phyloP scores from a whole-genome alignment of 2,329 filamentous ascomycete species.

The Exophiala calicioides region DNA sequence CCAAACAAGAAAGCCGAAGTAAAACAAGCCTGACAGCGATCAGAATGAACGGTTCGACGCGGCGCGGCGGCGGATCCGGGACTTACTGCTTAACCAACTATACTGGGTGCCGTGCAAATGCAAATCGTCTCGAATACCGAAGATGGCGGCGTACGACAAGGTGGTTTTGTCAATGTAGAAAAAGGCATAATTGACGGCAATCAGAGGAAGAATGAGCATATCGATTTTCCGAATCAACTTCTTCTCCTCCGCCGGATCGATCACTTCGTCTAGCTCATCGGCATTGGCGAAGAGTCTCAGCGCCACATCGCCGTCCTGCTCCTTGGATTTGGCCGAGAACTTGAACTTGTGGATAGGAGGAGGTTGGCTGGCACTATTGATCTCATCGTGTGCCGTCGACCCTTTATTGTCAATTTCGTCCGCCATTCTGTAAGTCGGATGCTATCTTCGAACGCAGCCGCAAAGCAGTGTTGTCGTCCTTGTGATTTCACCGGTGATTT shows the following conservation, averaged over 20 bases:
- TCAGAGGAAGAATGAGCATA: conserved; percentile 59
- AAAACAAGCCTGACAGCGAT: conserved; percentile 42
- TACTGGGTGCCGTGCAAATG: conserved; percentile 46
- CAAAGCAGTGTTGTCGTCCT: neutral
- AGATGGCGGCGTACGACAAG: conserved; percentile 61
- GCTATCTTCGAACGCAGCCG: neutral
- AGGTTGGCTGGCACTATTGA: conserved; percentile 16
- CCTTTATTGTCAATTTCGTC: conserved; percentile 19
- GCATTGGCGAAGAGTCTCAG: conserved; percentile 52
- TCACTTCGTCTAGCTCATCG: conserved; percentile 48
- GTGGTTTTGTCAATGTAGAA: conserved; percentile 48
- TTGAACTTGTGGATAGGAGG: conserved; percentile 23
- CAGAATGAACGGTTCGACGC: no score
- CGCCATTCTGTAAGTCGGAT: conserved; percentile 9
- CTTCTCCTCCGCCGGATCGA: conserved; percentile 50
- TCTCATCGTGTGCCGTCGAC: conserved; percentile 19
- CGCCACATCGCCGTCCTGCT: conserved; percentile 51
- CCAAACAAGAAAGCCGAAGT: conserved; percentile 54
- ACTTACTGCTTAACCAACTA: conserved; percentile 51
- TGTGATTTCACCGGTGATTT: neutral
- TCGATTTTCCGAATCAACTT: conserved; percentile 59
- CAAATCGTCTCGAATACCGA: conserved; percentile 62
- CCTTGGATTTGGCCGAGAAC: conserved; percentile 26
- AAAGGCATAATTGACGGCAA: conserved; percentile 57
- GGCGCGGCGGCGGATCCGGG: conserved; percentile 56